Conservation (phyloP, 148 eudicot genomes). For the Chenopodium quinoa region DNA sequence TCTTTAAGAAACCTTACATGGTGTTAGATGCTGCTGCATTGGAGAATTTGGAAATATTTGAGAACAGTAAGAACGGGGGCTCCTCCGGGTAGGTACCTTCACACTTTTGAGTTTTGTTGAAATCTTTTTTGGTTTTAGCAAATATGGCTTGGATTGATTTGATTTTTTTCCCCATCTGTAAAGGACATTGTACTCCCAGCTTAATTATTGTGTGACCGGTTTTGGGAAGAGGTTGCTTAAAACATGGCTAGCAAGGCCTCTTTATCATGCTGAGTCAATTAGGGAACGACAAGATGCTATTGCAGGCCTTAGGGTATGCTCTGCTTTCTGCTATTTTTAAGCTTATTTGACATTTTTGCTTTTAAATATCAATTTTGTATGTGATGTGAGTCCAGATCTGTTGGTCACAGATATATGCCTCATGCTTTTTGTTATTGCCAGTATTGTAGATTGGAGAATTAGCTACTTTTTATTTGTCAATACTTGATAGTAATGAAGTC, state of each 20-base stretch:
- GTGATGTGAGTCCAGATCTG: not conserved
- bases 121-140: not conserved
- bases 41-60: slow-evolving; percentile 94
- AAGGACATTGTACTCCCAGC: slow-evolving; percentile 77
- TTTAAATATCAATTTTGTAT: not conserved
- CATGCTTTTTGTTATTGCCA: not conserved
- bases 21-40: slow-evolving; percentile 88
- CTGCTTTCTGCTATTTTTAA: not conserved
- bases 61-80: slow-evolving; percentile 79
- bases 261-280: slow-evolving; percentile 59
- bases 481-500: not conserved
- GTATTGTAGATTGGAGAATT: not conserved
- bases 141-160: not conserved
- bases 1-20: slow-evolving; percentile 71
- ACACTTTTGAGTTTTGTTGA: not conserved
- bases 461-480: not conserved
- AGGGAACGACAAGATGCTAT: slow-evolving; percentile 92
- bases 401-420: too few species aligned
- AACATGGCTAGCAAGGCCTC: slow-evolving; percentile 94
- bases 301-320: slow-evolving; percentile 69
- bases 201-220: slow-evolving; percentile 86
- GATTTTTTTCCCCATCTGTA: slow-evolving; percentile 17
- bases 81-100: slow-evolving; percentile 64
- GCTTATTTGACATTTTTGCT: not conserved
- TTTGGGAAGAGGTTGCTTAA: slow-evolving; percentile 92